phyloP scores from a whole-genome alignment of 441 rosid species.

The Aquilaria agallochum region DNA sequence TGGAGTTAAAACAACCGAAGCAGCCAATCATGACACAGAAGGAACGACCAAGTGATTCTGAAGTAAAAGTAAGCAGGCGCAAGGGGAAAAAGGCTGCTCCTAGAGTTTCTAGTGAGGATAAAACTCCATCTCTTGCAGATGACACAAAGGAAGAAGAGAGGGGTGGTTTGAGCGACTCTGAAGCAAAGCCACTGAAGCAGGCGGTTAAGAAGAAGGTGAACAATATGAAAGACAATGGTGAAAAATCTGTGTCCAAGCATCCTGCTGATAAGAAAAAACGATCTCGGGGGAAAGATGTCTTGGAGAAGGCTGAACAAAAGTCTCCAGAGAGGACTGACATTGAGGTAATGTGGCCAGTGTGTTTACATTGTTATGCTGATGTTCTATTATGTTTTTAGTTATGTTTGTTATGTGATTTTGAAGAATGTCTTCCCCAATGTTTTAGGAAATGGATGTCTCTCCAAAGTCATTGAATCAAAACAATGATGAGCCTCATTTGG shows the following conservation, averaged over 20 bases:
- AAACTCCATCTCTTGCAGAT: constrained; percentile 27
- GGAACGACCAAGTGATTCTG: constrained; percentile 24
- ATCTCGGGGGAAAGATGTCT: constrained; percentile 40
- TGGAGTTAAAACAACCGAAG: constrained; percentile 50
- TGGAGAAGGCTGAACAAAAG: constrained; percentile 37
- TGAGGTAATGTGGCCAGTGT: too few species aligned
- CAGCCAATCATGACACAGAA: constrained; percentile 25
- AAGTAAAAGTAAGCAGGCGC: constrained; percentile 38
- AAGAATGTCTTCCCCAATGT: background rate
- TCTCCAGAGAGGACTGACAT: constrained; percentile 11
- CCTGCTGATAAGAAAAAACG: constrained; percentile 50
- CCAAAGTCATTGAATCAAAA: constrained; percentile 49
- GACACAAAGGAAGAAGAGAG: constrained; percentile 43
- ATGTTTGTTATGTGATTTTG: background rate
- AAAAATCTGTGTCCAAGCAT: constrained; percentile 38
- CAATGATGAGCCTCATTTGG: constrained; percentile 42
- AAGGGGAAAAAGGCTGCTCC: constrained; percentile 40
- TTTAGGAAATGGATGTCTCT: constrained; percentile 57
- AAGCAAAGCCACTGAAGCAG: constrained; percentile 42
- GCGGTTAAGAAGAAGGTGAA: constrained; percentile 41
- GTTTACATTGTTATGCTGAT: background rate
- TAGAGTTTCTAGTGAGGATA: constrained; percentile 37
- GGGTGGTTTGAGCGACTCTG: constrained; percentile 34
- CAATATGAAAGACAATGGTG: constrained; percentile 32
- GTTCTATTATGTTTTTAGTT: background rate